These are phyloP conservation scores for Podaxis rugospora DNA, from an alignment of 768 basidiomycete species.

Conservation along the genomic window DNA sequence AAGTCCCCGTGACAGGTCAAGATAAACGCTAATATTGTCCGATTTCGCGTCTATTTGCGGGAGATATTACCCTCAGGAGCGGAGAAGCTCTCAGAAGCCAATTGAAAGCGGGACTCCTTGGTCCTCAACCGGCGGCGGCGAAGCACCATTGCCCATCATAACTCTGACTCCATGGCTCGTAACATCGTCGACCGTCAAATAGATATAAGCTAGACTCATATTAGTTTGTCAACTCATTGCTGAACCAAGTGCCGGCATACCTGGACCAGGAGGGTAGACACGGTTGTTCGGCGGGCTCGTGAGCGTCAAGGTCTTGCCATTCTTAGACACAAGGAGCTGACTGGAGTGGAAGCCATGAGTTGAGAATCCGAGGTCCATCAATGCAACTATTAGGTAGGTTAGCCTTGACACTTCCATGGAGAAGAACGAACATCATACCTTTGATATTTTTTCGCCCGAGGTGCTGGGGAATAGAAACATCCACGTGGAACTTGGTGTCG, in stretches of 20 bases:
- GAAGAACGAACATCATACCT: slow-evolving; percentile 19
- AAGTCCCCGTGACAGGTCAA: no score
- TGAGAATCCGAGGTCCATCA: slow-evolving; percentile 40
- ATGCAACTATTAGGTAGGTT: slow-evolving; percentile 22
- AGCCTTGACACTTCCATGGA: not conserved
- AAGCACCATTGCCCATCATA: slow-evolving; percentile 33
- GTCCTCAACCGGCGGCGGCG: slow-evolving; percentile 34
- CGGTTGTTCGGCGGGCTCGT: slow-evolving; percentile 30
- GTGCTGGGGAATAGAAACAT: slow-evolving; percentile 26
- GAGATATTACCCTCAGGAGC: not conserved
- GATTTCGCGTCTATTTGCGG: not conserved
- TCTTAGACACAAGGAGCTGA: slow-evolving; percentile 28
- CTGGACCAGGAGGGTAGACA: slow-evolving; percentile 37
- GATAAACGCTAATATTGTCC: no score
- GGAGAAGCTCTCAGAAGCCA: not conserved
- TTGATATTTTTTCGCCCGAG: slow-evolving; percentile 24
- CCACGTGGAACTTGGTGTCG: slow-evolving; percentile 29
- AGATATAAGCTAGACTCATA: not conserved
- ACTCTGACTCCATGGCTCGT: slow-evolving; percentile 33
- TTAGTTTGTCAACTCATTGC: not conserved
- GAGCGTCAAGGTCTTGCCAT: slow-evolving; percentile 29
- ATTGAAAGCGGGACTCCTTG: slow-evolving; percentile 20
- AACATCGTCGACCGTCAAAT: slow-evolving; percentile 4
- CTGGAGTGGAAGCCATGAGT: slow-evolving; percentile 39
- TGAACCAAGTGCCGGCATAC: slow-evolving; percentile 10